phyloP scores from a whole-genome alignment of 345 rosid genomes.

The Arabis alpina region DNA sequence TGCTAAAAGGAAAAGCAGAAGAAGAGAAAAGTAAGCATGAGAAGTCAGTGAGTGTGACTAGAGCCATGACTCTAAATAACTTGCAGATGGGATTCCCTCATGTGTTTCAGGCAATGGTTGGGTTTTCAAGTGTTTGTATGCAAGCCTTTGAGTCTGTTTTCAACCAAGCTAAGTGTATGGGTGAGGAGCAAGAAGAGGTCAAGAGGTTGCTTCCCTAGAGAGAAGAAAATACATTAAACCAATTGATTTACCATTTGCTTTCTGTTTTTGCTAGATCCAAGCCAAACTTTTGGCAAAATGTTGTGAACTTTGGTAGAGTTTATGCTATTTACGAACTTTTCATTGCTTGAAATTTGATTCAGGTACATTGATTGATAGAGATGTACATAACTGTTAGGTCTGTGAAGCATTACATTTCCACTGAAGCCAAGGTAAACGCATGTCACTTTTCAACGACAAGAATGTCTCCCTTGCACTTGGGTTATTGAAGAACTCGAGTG shows the following conservation, averaged over 20 bases:
- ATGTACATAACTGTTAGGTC: constrained; percentile 5
- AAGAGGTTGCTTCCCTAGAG: constrained; percentile 40
- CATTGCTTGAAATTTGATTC: constrained; percentile 1
- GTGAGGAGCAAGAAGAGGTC: constrained; percentile 49
- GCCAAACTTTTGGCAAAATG: constrained; percentile 27
- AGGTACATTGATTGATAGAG: constrained; percentile 21
- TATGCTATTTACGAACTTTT: not conserved
- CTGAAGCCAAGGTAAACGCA: constrained; percentile 55
- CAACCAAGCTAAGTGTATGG: constrained; percentile 62
- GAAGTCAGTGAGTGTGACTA: constrained; percentile 69
- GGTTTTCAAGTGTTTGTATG: constrained; percentile 94
- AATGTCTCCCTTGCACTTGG: constrained; percentile 59
- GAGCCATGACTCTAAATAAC: constrained; percentile 85
- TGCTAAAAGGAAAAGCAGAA: constrained; percentile 67
- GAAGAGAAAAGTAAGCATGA: constrained; percentile 87
- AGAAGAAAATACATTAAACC: not conserved
- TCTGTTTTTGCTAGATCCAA: constrained; percentile 14
- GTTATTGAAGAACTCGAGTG: constrained; percentile 56
- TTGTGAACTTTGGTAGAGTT: not conserved
- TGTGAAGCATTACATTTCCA: constrained; percentile 44
- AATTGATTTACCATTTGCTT: constrained; percentile 12
- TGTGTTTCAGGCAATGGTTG: constrained; percentile 87
- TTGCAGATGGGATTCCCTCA: constrained; percentile 95
- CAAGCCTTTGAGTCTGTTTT: constrained; percentile 82
- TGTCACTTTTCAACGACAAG: constrained; percentile 51